phyloP scores from a whole-genome alignment of 768 basidiomycete species.

The Asterophora lycoperdoides region DNA sequence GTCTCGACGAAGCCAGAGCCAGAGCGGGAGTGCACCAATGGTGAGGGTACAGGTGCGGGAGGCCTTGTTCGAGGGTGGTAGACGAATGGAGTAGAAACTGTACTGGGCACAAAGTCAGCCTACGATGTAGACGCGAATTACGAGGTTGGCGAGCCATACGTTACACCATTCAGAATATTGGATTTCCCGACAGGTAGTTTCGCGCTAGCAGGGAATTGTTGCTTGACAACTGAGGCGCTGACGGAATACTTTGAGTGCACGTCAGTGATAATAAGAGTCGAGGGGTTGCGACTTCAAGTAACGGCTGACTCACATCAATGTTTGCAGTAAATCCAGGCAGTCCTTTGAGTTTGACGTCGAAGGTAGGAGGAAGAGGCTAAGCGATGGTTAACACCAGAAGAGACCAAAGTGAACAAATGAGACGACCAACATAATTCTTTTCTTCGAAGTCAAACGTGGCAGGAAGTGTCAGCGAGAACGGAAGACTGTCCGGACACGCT shows the following conservation, averaged over 20 bases:
- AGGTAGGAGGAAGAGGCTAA: slow-evolving; percentile 69
- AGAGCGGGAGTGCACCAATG: slow-evolving; percentile 29
- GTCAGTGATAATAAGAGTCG: not conserved
- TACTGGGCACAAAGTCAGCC: slow-evolving; percentile 28
- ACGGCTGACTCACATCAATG: slow-evolving; percentile 39
- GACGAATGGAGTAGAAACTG: slow-evolving; percentile 49
- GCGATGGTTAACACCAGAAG: slow-evolving; percentile 1
- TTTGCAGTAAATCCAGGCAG: slow-evolving; percentile 68
- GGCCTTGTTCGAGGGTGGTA: slow-evolving; percentile 69
- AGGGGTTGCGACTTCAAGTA: not conserved
- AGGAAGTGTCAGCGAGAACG: slow-evolving; percentile 57
- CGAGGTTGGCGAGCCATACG: slow-evolving; percentile 34
- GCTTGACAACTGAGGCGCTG: slow-evolving; percentile 47
- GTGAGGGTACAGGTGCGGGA: slow-evolving; percentile 43
- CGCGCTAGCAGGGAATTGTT: slow-evolving; percentile 30
- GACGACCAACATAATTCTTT: slow-evolving; percentile 48
- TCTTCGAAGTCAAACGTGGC: slow-evolving; percentile 51
- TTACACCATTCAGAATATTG: slow-evolving; percentile 47
- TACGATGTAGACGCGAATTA: not conserved
- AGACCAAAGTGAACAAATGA: slow-evolving; percentile 1
- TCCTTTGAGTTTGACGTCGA: slow-evolving; percentile 62
- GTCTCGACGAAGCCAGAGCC: slow-evolving; percentile 41
- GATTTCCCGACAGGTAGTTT: slow-evolving; percentile 45
- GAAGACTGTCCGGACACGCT: slow-evolving; percentile 48
- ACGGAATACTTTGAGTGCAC: slow-evolving; percentile 46